Conservation (phyloP, 2,329 filamentous ascomycete species). For the Zasmidium angulare region DNA sequence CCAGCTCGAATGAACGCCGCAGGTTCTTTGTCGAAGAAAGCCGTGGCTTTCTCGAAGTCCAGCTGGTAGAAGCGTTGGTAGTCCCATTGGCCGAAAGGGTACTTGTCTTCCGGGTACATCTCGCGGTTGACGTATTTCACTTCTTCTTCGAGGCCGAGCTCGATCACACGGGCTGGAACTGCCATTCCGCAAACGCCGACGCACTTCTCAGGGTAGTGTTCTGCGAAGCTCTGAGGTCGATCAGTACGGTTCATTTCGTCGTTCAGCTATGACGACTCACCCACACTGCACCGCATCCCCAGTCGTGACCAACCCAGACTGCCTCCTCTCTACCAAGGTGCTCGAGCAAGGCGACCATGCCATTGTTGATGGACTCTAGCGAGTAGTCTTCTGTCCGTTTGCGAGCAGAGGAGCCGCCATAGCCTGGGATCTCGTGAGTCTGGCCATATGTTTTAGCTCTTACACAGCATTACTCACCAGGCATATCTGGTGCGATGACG, state of each 20-base stretch:
- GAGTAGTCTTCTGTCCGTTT: slow-evolving; percentile 33
- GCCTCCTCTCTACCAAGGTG: slow-evolving; percentile 40
- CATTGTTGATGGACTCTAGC: slow-evolving; percentile 30
- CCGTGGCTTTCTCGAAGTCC: slow-evolving; percentile 25
- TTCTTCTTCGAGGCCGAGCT: slow-evolving; percentile 41
- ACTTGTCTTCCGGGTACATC: slow-evolving; percentile 47
- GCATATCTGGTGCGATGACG: slow-evolving; percentile 35
- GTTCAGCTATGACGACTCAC: neutral
- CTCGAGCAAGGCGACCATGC: slow-evolving; percentile 41
- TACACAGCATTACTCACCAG: slow-evolving; percentile 11
- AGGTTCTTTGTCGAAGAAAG: slow-evolving; percentile 22
- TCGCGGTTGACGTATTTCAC: slow-evolving; percentile 43
- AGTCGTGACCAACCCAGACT: slow-evolving; percentile 52
- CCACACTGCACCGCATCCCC: slow-evolving; percentile 39
- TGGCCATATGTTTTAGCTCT: no score
- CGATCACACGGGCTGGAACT: slow-evolving; percentile 45
- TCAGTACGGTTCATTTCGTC: neutral
- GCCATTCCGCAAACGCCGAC: slow-evolving; percentile 31
- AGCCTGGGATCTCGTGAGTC: slow-evolving; percentile 23
- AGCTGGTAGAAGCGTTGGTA: slow-evolving; percentile 38
- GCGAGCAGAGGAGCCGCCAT: slow-evolving; percentile 35
- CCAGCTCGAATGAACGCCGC: slow-evolving; percentile 28
- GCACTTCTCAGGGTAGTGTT: slow-evolving; percentile 34
- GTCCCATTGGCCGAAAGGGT: slow-evolving; percentile 38
- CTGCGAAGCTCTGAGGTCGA: slow-evolving; percentile 10